phyloP scores from a whole-genome alignment of 208 protist genomes.

The Leishmania tarentolae region DNA sequence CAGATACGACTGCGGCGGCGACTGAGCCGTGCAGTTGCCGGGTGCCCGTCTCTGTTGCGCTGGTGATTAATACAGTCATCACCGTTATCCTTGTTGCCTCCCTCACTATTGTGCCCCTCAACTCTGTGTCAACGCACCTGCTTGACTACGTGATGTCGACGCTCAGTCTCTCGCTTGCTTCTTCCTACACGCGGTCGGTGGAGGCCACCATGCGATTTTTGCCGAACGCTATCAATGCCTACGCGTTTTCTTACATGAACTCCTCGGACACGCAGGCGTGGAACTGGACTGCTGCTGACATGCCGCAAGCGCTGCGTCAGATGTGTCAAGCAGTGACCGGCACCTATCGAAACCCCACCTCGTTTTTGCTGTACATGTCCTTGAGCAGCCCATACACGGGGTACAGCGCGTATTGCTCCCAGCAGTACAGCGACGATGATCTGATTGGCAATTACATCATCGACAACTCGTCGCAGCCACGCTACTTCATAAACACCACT shows the following conservation, averaged over 20 bases:
- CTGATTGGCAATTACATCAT: constrained; percentile 44
- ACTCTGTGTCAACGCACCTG: constrained; percentile 27
- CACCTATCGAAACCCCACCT: background rate
- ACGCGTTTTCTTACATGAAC: constrained; percentile 29
- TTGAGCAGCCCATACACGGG: constrained; percentile 53
- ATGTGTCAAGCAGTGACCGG: constrained; percentile 40
- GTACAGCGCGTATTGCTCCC: constrained; percentile 68
- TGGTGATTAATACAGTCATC: constrained; percentile 23
- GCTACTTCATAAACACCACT: constrained; percentile 39
- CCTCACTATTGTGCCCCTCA: constrained; percentile 49
- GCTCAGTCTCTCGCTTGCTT: constrained; percentile 27
- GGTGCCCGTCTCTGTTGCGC: constrained; percentile 28
- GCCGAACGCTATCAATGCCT: constrained; percentile 26
- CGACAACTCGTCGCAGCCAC: constrained; percentile 30
- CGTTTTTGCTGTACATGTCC: constrained; percentile 47
- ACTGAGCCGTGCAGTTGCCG: background rate
- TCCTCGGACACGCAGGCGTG: constrained; percentile 16
- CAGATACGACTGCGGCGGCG: background rate
- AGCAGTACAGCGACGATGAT: constrained; percentile 36
- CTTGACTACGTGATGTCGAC: constrained; percentile 26
- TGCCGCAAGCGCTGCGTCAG: constrained; percentile 51
- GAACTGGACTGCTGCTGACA: constrained; percentile 39
- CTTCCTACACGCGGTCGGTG: constrained; percentile 27
- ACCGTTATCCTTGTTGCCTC: constrained; percentile 40
- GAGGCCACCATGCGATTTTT: constrained; percentile 34